A percentile compares a stretch with the other conserved stretches of the same genome.
These are phyloP conservation scores for Ustilago sp. DNA, from an alignment of 1,284 basidiomycete genomes.

Conservation along the genomic window DNA sequence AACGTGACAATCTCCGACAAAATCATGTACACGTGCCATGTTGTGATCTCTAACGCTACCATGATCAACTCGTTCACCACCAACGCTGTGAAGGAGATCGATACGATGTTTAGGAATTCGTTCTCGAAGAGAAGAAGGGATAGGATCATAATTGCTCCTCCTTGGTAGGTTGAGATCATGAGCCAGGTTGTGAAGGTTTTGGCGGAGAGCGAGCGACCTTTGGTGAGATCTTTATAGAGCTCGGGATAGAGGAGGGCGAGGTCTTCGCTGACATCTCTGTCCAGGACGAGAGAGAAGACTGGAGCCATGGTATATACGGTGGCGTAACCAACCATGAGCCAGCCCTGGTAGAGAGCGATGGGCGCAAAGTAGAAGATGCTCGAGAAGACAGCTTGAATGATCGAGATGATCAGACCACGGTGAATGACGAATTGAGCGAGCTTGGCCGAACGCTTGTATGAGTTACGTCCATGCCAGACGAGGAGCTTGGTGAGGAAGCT, in stretches of 20 bases:
- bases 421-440: slow-evolving; percentile 99
- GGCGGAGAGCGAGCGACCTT: slow-evolving; percentile 79
- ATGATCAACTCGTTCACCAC: slow-evolving; percentile 98
- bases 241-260: slow-evolving; percentile 95
- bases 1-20: slow-evolving; percentile 90
- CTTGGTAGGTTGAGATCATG: slow-evolving; percentile 98
- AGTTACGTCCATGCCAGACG: slow-evolving; percentile 96
- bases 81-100: slow-evolving; percentile 96
- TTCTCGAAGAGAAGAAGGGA: slow-evolving; percentile 95
- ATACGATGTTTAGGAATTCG: slow-evolving; percentile 97
- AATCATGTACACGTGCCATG: slow-evolving; percentile 98
- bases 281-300: slow-evolving; percentile 94
- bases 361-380: slow-evolving; percentile 99
- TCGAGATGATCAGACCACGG: slow-evolving; percentile 90
- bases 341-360: slow-evolving; percentile 97
- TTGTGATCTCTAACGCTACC: slow-evolving; percentile 97
- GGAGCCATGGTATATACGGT: slow-evolving; percentile 99
- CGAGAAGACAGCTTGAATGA: slow-evolving; percentile 89
- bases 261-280: slow-evolving; percentile 95
- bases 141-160: slow-evolving; percentile 98
- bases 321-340: slow-evolving; percentile 97
- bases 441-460: slow-evolving; percentile 96
- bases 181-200: slow-evolving; percentile 99
- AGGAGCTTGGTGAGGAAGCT: slow-evolving; percentile 92
- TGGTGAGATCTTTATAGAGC: slow-evolving; percentile 93